A percentile compares a stretch with the other conserved stretches of the same genome.
Conservation (phyloP, 139 green algal genomes). For the Monoraphidium neglectum region DNA sequence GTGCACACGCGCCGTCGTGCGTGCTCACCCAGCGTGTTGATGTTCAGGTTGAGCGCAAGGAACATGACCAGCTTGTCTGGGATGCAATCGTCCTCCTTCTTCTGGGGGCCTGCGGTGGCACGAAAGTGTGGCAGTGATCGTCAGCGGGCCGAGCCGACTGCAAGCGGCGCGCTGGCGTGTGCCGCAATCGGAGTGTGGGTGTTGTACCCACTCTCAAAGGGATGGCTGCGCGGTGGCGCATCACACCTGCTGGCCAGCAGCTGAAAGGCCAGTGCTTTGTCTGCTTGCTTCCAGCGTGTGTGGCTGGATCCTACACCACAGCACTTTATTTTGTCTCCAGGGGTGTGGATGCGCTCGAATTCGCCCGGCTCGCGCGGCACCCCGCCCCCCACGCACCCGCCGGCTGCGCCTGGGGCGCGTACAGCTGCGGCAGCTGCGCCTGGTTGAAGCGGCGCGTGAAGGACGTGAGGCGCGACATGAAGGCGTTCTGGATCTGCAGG, state of each 20-base stretch:
- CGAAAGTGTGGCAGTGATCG: too few relatives aligned
- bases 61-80: constrained; percentile 21
- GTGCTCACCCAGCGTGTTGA: constrained; percentile 28
- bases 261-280: background rate
- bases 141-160: background rate
- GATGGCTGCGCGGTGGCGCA: too few relatives aligned
- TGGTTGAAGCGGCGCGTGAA: constrained; percentile 31
- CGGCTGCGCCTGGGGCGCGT: background rate
- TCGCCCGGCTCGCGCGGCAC: background rate
- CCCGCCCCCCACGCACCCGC: background rate
- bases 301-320: background rate
- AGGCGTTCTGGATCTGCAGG: constrained; percentile 3
- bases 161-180: background rate
- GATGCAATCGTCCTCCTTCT: constrained; percentile 33
- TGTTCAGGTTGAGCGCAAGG: constrained; percentile 3
- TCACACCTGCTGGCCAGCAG: background rate
- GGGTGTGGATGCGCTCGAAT: background rate
- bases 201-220: too few relatives aligned
- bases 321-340: background rate
- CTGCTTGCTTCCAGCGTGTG: background rate
- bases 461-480: constrained; percentile 11
- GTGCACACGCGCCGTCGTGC: too few relatives aligned
- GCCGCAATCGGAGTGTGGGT: too few relatives aligned
- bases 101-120: background rate
- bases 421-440: constrained; percentile 15